These are phyloP conservation scores for Tricholoma sp. DNA, from an alignment of 768 basidiomycete genomes.

Conservation along the genomic window DNA sequence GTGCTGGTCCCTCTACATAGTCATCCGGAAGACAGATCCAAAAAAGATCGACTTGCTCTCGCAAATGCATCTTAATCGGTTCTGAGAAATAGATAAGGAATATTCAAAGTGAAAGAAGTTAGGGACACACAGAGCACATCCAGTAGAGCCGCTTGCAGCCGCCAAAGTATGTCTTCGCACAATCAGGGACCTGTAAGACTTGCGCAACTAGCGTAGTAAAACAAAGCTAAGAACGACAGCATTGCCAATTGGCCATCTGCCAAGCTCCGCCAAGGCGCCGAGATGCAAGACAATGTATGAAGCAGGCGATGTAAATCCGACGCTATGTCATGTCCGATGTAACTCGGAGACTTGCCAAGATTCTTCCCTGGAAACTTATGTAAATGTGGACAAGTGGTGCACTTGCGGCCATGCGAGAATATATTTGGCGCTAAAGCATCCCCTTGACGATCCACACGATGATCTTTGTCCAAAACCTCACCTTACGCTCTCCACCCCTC, in stretches of 20 bases:
- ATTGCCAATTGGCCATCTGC: too few relatives aligned
- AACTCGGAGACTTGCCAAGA: not conserved
- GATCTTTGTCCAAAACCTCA: conserved; percentile 58
- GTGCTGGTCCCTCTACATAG: too few relatives aligned
- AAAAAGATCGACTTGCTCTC: too few relatives aligned
- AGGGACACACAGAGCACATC: not conserved
- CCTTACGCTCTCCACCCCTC: conserved; percentile 52
- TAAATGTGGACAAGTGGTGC: not conserved
- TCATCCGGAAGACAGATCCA: too few relatives aligned
- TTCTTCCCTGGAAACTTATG: too few relatives aligned
- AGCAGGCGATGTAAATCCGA: too few relatives aligned
- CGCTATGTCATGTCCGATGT: not conserved
- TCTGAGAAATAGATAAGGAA: too few relatives aligned
- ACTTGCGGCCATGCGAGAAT: not conserved
- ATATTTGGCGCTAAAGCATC: conserved; percentile 45
- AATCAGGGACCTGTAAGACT: not conserved
- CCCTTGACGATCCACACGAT: conserved; percentile 62
- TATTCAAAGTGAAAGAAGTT: not conserved
- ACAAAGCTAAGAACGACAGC: not conserved
- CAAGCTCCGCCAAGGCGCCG: too few relatives aligned
- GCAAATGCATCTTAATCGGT: too few relatives aligned
- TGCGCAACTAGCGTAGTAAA: not conserved
- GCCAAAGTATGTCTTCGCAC: not conserved
- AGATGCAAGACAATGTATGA: too few relatives aligned
- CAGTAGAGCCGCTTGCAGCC: not conserved